Base-by-base conservation (phyloP, 2,329 filamentous ascomycete genomes). In the Sclerotinia glacialis region DNA sequence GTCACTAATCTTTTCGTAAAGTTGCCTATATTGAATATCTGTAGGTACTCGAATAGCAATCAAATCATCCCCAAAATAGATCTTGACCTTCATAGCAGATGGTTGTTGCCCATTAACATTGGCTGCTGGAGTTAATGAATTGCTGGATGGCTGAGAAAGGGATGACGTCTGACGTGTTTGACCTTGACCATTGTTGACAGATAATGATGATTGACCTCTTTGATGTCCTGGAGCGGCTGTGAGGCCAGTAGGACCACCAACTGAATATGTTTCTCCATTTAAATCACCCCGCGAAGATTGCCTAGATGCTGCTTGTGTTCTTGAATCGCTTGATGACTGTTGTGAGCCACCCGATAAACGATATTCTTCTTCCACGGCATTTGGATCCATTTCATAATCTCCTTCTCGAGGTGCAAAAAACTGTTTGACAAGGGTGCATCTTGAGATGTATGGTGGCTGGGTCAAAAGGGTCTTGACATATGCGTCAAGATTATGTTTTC, bases 391-490 rank as follows among this genome's bases (percentile, higher is more conserved):
- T 78, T 98, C 94, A 76, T 95, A 96, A 77, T 99, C 95, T 44
- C 92, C 92, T 74, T 93, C 88, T 64, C 93, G 86, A 5, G 95
- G 95, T 1, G 89, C 89, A 76, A 99, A 98, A 78, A 99, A 92
- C 73, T 93, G 88, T 76, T 91, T 90, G 26, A 98, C 94, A 11
- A 98, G 81, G 67, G 88, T 87, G 75, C 92, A 95, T 71, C 88
- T 86, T 1, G 92, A 87, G 70, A 99, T 97, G 76, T 97, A 92
- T 0, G 85, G 81, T 3, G 92, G 91, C 78, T 98, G 89, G 46
- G 86, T 85, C 11, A 99, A 82, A 28, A 99, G 83, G 73, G 95
- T 94, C 79, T 96, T 96, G 72, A 99, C 92, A 74, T 99, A 99
- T 62, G 94, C 91, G 75, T 99, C 93, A 49, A 99, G 81, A 76